phyloP scores from a whole-genome alignment of 164 flowering plant species.

The Stephania cephalantha region DNA sequence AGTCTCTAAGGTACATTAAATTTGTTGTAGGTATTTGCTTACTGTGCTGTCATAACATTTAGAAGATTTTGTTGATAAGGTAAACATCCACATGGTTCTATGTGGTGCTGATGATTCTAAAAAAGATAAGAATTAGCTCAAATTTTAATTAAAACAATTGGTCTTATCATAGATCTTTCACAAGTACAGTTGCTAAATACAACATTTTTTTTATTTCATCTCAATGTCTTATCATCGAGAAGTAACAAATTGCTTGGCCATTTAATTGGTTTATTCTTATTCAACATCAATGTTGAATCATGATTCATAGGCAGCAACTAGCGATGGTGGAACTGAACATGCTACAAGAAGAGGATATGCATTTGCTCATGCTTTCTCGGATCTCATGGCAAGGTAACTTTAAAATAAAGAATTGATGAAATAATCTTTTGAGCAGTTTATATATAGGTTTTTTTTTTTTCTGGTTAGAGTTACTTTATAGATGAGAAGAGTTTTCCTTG shows the following conservation, averaged over 20 bases:
- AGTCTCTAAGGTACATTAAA: constrained; percentile 14
- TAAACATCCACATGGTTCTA: constrained; percentile 21
- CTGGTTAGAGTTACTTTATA: neutral
- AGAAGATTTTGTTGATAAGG: constrained; percentile 97
- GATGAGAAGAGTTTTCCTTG: neutral
- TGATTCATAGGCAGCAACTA: constrained; percentile 84
- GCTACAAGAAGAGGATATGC: constrained; percentile 99
- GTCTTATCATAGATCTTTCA: neutral
- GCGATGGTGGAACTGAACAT: constrained; percentile 99
- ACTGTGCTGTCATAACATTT: constrained; percentile 79
- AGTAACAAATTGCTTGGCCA: neutral
- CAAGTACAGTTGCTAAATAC: neutral
- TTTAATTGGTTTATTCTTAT: neutral
- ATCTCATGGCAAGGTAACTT: constrained; percentile 77
- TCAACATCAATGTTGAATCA: constrained; percentile 7
- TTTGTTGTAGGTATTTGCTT: constrained; percentile 77
- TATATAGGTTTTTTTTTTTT: neutral
- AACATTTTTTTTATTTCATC: neutral
- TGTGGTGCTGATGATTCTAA: neutral
- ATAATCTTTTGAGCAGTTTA: neutral
- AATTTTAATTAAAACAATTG: neutral
- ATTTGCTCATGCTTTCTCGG: constrained; percentile 96
- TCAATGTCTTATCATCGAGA: neutral
- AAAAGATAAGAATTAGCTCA: neutral
- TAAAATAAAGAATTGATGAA: neutral